Evolutionary conservation across 352 stramenopile species (phyloP).

Genomic region (Pythium grandisporangium): DNA sequence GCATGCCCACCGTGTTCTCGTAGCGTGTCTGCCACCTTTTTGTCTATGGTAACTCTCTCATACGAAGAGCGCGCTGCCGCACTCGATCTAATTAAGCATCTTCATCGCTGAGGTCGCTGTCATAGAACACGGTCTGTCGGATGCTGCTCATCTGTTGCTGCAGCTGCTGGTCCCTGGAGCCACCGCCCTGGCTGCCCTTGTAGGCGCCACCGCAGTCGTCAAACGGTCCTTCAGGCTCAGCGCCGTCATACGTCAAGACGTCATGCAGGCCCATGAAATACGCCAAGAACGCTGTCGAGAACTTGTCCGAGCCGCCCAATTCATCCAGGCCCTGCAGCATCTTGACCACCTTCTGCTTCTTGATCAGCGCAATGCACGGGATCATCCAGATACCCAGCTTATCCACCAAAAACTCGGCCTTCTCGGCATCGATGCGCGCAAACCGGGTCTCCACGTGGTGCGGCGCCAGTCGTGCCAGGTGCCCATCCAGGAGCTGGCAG

Average conservation of each 20-base stretch:
- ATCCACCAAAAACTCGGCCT: slow-evolving; percentile 94
- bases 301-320: slow-evolving; percentile 90
- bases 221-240: slow-evolving; percentile 41
- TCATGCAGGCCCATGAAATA: slow-evolving; percentile 90
- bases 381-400: slow-evolving; percentile 95
- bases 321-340: slow-evolving; percentile 95
- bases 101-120: slow-evolving; percentile 76
- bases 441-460: slow-evolving; percentile 94
- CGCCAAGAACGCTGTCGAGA: slow-evolving; percentile 87
- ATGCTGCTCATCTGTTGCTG: slow-evolving; percentile 63
- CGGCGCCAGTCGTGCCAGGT: slow-evolving; percentile 85
- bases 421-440: slow-evolving; percentile 94
- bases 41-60: no score
- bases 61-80: neutral
- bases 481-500: slow-evolving; percentile 92
- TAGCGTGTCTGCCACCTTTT: no score
- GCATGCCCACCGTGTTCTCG: no score
- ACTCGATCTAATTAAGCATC: slow-evolving; percentile 24
- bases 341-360: slow-evolving; percentile 94
- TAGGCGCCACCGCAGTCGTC: slow-evolving; percentile 67
- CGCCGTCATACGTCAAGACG: slow-evolving; percentile 95
- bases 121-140: slow-evolving; percentile 79
- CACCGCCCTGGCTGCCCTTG: slow-evolving; percentile 20
- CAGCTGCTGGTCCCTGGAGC: slow-evolving; percentile 24
- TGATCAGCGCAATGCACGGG: slow-evolving; percentile 92